Evolutionary conservation across 2,329 filamentous ascomycete species (phyloP).

Genomic region (Paecilomyces sp.): DNA sequence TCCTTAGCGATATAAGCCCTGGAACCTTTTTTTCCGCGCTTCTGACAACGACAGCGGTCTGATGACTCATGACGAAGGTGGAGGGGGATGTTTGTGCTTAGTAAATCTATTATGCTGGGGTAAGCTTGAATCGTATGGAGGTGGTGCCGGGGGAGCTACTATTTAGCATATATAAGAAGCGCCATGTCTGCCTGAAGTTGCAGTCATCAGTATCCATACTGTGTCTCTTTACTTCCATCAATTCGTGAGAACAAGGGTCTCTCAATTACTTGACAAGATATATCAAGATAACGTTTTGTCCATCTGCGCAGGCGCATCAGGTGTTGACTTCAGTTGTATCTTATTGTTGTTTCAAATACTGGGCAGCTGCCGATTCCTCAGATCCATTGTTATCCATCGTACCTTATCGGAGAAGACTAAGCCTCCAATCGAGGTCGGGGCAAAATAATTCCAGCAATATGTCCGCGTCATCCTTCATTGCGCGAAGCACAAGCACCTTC

Average conservation of each 20-base stretch:
- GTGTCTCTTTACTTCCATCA: neutral
- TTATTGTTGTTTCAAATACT: neutral
- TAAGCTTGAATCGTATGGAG: neutral
- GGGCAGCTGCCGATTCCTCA: neutral
- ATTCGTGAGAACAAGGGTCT: neutral
- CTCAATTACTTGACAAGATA: neutral
- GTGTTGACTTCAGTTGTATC: neutral
- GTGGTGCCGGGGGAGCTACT: neutral
- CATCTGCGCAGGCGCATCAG: neutral
- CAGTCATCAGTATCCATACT: neutral
- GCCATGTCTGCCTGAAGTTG: neutral
- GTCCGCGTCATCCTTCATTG: slow-evolving; percentile 18
- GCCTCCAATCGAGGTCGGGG: neutral
- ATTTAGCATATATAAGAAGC: neutral
- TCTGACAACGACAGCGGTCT: neutral
- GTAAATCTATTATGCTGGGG: neutral
- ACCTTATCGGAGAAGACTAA: too few species aligned
- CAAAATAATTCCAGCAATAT: slow-evolving; percentile 1
- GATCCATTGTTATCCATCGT: neutral
- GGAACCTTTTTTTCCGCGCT: neutral
- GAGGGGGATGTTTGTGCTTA: neutral
- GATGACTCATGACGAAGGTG: neutral
- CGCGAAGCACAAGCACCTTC: slow-evolving; percentile 17
- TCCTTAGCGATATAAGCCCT: neutral
- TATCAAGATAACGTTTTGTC: neutral